phyloP scores from a whole-genome alignment of 2,329 filamentous ascomycete genomes.

The Pseudogymnoascus sp. region DNA sequence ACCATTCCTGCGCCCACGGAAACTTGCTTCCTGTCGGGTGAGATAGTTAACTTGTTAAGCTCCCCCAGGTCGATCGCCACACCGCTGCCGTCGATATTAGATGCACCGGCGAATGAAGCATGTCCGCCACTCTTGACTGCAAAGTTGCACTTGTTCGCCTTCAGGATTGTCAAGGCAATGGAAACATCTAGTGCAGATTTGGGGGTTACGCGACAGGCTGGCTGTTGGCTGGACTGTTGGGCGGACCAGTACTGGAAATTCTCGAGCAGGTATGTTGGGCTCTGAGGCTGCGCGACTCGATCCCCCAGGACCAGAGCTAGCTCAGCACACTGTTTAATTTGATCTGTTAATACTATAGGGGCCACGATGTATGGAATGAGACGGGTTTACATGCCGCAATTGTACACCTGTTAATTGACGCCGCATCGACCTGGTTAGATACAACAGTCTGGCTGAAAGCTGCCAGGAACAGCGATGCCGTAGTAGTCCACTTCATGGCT shows the following conservation, averaged over 20 bases:
- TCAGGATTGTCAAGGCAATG: conserved; percentile 25
- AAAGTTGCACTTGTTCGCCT: conserved; percentile 21
- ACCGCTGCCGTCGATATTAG: conserved; percentile 18
- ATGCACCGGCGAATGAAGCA: conserved; percentile 13
- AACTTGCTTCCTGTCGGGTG: conserved; percentile 10
- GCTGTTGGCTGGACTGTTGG: conserved; percentile 26
- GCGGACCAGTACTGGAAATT: conserved; percentile 30
- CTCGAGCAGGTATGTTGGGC: background rate
- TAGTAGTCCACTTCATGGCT: background rate
- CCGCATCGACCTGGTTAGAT: background rate
- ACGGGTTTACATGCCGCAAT: background rate
- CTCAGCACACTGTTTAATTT: background rate
- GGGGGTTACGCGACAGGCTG: conserved; percentile 33
- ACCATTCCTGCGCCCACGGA: conserved; percentile 17
- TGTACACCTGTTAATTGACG: background rate
- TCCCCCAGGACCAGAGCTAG: background rate
- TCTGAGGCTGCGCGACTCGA: background rate
- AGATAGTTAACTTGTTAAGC: conserved; percentile 13
- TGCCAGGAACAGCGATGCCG: background rate
- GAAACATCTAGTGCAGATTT: conserved; percentile 29
- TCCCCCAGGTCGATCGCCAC: conserved; percentile 16
- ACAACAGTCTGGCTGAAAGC: background rate
- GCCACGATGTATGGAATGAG: background rate
- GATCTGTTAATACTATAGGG: background rate
- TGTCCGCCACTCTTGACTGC: conserved; percentile 36